phyloP scores from a whole-genome alignment of 176 grass and related monocot genomes.

The Cymbopogon citratus region DNA sequence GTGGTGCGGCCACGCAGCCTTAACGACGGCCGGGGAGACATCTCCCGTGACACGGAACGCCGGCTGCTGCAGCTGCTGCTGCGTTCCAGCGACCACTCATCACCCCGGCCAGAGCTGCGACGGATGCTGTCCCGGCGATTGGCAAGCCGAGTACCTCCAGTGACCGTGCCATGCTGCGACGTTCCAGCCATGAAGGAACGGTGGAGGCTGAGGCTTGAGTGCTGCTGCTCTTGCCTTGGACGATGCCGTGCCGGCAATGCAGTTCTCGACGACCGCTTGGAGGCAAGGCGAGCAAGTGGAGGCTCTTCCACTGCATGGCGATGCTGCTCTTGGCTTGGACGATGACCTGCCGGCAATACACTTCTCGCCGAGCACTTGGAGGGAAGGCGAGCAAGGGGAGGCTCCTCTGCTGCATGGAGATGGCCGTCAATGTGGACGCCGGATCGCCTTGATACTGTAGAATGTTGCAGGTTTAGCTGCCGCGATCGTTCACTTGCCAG shows the following conservation, averaged over 20 bases:
- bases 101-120: neutral
- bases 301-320: too few species aligned
- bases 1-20: neutral
- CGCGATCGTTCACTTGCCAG: neutral
- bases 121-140: neutral
- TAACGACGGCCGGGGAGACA: neutral
- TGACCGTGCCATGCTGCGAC: neutral
- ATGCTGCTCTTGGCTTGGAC: neutral
- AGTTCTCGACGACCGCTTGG: constrained; percentile 23
- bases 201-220: neutral
- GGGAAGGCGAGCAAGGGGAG: neutral
- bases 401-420: neutral
- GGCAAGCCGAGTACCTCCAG: neutral
- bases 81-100: neutral
- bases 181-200: neutral
- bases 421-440: neutral
- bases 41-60: neutral
- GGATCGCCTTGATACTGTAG: neutral
- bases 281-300: neutral
- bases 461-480: constrained; percentile 5
- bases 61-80: neutral
- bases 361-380: constrained; percentile 25
- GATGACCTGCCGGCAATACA: neutral
- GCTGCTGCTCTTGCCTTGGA: neutral
- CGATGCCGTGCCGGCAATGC: neutral